Percentiles rank a stretch among this genome's conserved stretches.
phyloP scores from a whole-genome alignment of 2,329 filamentous ascomycete species.

The Curvularia sp. region DNA sequence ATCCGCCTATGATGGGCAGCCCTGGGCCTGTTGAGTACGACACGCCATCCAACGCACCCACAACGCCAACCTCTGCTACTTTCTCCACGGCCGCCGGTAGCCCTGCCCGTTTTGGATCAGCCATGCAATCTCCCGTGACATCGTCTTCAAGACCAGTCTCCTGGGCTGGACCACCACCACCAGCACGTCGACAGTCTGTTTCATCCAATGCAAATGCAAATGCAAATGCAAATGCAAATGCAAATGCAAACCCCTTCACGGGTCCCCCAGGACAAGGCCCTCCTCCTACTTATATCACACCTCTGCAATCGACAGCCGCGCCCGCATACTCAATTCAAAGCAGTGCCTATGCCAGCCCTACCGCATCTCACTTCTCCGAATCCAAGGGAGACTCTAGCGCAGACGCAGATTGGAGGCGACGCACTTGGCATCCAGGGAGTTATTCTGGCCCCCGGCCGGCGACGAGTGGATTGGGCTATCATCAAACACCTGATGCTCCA shows the following conservation, averaged over 20 bases:
- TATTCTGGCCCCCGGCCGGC: conserved; percentile 65
- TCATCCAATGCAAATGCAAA: conserved; percentile 70
- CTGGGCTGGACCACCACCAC: conserved; percentile 73
- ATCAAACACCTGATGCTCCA: conserved; percentile 72
- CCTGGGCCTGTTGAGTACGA: conserved; percentile 69
- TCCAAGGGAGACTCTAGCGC: conserved; percentile 71
- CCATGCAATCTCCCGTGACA: conserved; percentile 74
- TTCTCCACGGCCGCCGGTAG: conserved; percentile 80
- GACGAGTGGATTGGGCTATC: conserved; percentile 77
- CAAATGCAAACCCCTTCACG: conserved; percentile 74
- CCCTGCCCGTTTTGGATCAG: conserved; percentile 71
- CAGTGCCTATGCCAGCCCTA: conserved; percentile 72
- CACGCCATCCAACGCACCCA: conserved; percentile 73
- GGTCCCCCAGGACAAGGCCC: conserved; percentile 67
- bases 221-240: conserved; percentile 31
- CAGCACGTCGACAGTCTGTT: conserved; percentile 80
- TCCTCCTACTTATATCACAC: conserved; percentile 65
- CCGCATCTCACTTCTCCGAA: conserved; percentile 67
- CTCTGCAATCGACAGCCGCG: conserved; percentile 62
- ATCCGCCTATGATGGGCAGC: conserved; percentile 67
- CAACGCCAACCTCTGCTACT: conserved; percentile 83
- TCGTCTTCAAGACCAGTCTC: conserved; percentile 73
- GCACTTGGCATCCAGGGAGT: conserved; percentile 90
- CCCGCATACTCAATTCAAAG: conserved; percentile 64
- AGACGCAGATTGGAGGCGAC: conserved; percentile 80